These are phyloP conservation scores for Haberlea rhodopensis DNA, from an alignment of 257 asterid species.

Conservation along the genomic window DNA sequence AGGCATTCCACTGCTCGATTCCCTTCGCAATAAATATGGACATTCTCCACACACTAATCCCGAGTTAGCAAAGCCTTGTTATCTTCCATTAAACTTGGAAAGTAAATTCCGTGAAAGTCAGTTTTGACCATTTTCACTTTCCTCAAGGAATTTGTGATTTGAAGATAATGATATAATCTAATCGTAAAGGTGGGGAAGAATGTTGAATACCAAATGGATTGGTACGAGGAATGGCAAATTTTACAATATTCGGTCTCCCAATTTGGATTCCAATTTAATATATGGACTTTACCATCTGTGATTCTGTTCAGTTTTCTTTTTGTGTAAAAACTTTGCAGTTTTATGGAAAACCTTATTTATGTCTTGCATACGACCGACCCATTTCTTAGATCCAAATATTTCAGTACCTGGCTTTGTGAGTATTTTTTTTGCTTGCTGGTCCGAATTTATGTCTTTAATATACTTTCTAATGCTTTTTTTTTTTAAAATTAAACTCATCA, in stretches of 20 bases:
- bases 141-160: not conserved
- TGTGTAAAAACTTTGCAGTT: not conserved
- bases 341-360: not conserved
- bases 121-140: too few species aligned
- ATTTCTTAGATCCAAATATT: not conserved
- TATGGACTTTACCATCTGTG: not conserved
- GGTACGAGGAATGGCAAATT: not conserved
- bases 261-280: too few species aligned
- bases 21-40: not conserved
- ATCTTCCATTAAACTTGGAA: not conserved
- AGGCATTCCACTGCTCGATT: not conserved
- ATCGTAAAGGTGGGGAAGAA: not conserved
- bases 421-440: slow-evolving; percentile 13
- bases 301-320: not conserved
- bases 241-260: too few species aligned
- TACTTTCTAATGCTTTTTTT: not conserved
- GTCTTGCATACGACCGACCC: not conserved
- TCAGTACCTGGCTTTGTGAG: not conserved
- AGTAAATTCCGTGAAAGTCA: too few species aligned
- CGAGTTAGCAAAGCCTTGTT: not conserved
- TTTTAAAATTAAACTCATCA: not conserved
- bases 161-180: not conserved
- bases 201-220: not conserved
- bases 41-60: not conserved
- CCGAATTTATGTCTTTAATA: not conserved